Evolutionary conservation across 257 asterid genomes (phyloP), one percentile per base, ranked within the genome.

Genomic region (Ehretia macrophylla): DNA sequence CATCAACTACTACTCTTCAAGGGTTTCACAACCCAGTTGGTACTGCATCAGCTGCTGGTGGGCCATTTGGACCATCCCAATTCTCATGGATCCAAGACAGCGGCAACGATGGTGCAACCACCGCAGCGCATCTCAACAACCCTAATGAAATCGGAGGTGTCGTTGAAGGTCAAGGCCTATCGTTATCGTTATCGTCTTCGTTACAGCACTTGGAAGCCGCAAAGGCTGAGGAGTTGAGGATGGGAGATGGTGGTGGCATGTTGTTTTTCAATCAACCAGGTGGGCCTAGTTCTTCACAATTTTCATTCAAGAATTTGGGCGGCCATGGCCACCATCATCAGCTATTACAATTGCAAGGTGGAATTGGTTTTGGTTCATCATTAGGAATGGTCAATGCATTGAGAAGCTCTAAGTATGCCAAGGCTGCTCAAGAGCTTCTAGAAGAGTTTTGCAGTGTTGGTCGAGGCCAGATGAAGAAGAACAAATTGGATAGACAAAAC

Each of bases 371-470:
- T 35, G 81, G 85, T 14, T 73, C 95, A 0, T 60, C 87, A 0
- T 35, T 75, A 20, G 91, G 88, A 0, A 52, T 82, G 22, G 79
- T 89, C 52, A 85, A 77, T 68, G 81, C 80, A 40, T 55, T 93
- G 51, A 67, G 96, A 58, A 89, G 78, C 55, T 89, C 96, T 0
- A 83, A 68, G 63, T 93, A 89, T 37, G 92, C 92, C 0, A 89
- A 93, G 62, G 87, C 95, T 1, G 96, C 95, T 0, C 95, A 86
- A 48, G 96, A 89, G 46, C 66, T 93, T 70, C 56, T 93, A 63
- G 97, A 89, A 49, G 99, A 93, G 68, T 93, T 93, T 63, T 93
- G 99, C 63, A 86, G 88, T 51, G 99, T 89, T 35, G 95, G 97
- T 32, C 78, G 86, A 16, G 95, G 94, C n/a, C 92, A 83, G 21